Evolutionary conservation across 148 eudicot genomes (phyloP), one percentile per base, ranked within the genome.

Genomic region (Rhododendron ferrugineum): DNA sequence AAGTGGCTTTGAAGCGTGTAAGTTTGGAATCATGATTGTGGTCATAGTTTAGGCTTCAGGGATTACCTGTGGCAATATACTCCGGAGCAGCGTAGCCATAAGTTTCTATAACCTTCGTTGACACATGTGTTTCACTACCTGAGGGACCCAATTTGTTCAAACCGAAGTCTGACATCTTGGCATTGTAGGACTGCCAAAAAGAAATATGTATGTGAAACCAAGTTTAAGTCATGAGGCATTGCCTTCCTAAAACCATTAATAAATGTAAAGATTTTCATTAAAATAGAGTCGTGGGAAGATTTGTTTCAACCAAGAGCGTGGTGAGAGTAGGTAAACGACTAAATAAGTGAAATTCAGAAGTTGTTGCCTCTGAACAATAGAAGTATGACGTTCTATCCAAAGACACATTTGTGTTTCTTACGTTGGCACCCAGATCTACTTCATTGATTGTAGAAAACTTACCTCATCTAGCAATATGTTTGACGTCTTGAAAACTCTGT

Each of bases 61-160:
- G 49, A 46, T 46, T 46, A 46, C 49, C 49, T 46, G 11, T 46
- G 49, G 49, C 49, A 2, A 46, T 9, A 46, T 9, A 46, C 49
- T 46, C 98, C 0, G 98, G 98, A 72, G 98, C 98, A 52, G 98
- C 94, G 84, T 96, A 96, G 13, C 98, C 98, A 66, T 90, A 85
- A 8, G 96, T 93, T 64, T 98, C 98, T 91, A 96, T 91, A 36
- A 96, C 91, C 77, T 93, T 88, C 73, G 98, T 94, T 30, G 98
- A 88, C 32, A 94, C 94, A 72, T 94, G 98, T 2, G 96, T 40
- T 89, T 89, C 85, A 94, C 92, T 46, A 32, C 89, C 92, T 9
- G 94, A 89, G 68, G 98, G 96, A 50, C 94, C 98, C 85, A 90
- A 14, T 84, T 93, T 96, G 6, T 95, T 94, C 66, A 96, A 83